phyloP scores from a whole-genome alignment of 768 basidiomycete species.

The Boletus reticuloceps region DNA sequence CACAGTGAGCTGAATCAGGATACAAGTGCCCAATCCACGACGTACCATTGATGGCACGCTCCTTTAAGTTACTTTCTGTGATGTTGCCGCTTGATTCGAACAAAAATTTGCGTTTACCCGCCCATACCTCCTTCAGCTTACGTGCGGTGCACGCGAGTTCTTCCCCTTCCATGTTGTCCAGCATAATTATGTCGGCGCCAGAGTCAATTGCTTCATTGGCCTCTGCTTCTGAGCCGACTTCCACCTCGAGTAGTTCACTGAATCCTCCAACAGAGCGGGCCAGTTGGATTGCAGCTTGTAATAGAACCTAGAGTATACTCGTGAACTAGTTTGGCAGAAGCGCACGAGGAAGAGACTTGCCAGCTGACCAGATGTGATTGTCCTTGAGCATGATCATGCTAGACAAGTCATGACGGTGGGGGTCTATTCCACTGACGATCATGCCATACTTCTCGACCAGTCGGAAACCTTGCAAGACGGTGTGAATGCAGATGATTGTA shows the following conservation, averaged over 20 bases:
- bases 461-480: slow-evolving; percentile 68
- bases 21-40: slow-evolving; percentile 13
- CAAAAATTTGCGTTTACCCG: slow-evolving; percentile 75
- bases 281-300: slow-evolving; percentile 76
- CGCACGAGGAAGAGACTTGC: slow-evolving; percentile 36
- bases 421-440: slow-evolving; percentile 95
- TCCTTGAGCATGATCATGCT: slow-evolving; percentile 99
- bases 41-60: slow-evolving; percentile 78
- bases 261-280: slow-evolving; percentile 93
- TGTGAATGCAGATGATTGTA: slow-evolving; percentile 3
- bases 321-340: background rate
- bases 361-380: slow-evolving; percentile 98
- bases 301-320: slow-evolving; percentile 67
- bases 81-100: slow-evolving; percentile 96
- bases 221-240: slow-evolving; percentile 84
- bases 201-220: slow-evolving; percentile 97
- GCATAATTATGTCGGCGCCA: slow-evolving; percentile 93
- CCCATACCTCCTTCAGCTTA: slow-evolving; percentile 76
- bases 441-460: slow-evolving; percentile 98
- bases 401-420: slow-evolving; percentile 94
- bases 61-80: slow-evolving; percentile 80
- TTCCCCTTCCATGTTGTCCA: slow-evolving; percentile 87
- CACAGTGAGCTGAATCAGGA: background rate
- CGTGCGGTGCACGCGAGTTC: slow-evolving; percentile 67
- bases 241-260: slow-evolving; percentile 88